Evolutionary conservation across 176 grass and related monocot species (phyloP), one percentile per base, ranked within the genome.

Genomic region (Leersia perrieri): DNA sequence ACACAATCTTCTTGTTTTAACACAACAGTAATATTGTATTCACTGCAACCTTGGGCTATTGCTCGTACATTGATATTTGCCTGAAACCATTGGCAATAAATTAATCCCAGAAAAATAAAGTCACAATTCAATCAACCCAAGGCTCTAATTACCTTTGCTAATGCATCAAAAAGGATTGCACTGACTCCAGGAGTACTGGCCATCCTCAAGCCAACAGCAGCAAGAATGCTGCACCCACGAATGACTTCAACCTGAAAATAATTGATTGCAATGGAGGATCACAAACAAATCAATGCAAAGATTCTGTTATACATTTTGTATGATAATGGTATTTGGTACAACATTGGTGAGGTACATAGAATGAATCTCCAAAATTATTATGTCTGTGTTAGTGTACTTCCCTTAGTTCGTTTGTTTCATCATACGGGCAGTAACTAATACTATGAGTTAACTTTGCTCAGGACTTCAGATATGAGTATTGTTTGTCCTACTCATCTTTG

Each of bases 21-120:
- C 38, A 98, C 95, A 36, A 98, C 92, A 75, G 95, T 98, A 72
- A 98, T 98, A 84, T 98, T 98, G 84, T 94, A 98, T 83, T 98
- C 95, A 63, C 95, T 98, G 86, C 95, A 94, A 57, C 95, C 95
- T 90, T 98, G 95, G 67, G 95, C 92, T 91, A 98, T 98, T 60
- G 95, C 95, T 63, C 95, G 84, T 64, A 98, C 95, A 80, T 98
- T 98, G 82, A 98, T 98, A 63, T 94, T 94, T 84, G 95, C 95
- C 95, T 98, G 86, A 39, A 70, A 31, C 25, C 60, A 33, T 74
- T 68, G 80, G 68, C 73, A 81, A 20, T 29, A 72, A 25, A 77
- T 84, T 40, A 78, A 14, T 70, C 45, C 63, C 25, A n/a, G 20
- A 51, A 86, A 39, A 83, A 83, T 33, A 16, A 63, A 63, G 16